Percentiles rank a stretch among this genome's conserved stretches.
These are phyloP conservation scores for Metschnikowia shivogae DNA, from an alignment of 805 yeast genomes.

Conservation along the genomic window DNA sequence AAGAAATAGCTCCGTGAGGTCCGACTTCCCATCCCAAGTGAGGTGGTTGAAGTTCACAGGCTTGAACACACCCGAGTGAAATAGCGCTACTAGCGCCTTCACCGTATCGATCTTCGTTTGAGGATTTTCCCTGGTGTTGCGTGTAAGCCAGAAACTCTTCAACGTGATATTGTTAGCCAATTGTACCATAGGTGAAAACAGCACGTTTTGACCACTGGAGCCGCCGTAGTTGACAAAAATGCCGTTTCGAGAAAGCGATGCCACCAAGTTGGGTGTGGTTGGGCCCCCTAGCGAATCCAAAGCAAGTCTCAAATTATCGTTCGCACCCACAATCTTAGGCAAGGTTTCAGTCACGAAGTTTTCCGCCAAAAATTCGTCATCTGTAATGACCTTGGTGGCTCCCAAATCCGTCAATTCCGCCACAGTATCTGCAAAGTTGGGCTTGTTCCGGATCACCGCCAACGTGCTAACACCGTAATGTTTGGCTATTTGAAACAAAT, in stretches of 20 bases:
- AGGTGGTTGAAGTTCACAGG: conserved; percentile 45
- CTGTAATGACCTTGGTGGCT: conserved; percentile 30
- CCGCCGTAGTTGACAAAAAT: conserved; percentile 28
- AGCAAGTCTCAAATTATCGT: conserved; percentile 27
- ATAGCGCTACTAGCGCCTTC: conserved; percentile 50
- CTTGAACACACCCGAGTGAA: conserved; percentile 51
- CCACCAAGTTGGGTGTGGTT: conserved; percentile 19
- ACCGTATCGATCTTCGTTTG: conserved; percentile 55
- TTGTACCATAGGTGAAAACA: conserved; percentile 22
- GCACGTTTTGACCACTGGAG: conserved; percentile 15
- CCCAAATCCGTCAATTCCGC: conserved; percentile 24
- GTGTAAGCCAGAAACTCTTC: conserved; percentile 30
- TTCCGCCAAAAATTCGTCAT: conserved; percentile 21
- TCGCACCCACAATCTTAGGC: conserved; percentile 16
- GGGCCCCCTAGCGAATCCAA: conserved; percentile 31
- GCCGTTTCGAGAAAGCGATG: conserved; percentile 25
- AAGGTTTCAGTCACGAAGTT: conserved; percentile 14
- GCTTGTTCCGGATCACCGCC: conserved; percentile 26
- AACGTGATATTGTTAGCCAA: conserved; percentile 29
- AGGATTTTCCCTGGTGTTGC: conserved; percentile 41
- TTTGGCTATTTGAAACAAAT: conserved; percentile 27
- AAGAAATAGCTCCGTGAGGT: conserved; percentile 11
- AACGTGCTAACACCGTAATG: conserved; percentile 24
- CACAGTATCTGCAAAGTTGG: conserved; percentile 17
- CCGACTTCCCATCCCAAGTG: conserved; percentile 20